Evolutionary conservation across 2,329 filamentous ascomycete genomes (phyloP), one percentile per base, ranked within the genome.

Genomic region (Colletotrichum plurivorum): DNA sequence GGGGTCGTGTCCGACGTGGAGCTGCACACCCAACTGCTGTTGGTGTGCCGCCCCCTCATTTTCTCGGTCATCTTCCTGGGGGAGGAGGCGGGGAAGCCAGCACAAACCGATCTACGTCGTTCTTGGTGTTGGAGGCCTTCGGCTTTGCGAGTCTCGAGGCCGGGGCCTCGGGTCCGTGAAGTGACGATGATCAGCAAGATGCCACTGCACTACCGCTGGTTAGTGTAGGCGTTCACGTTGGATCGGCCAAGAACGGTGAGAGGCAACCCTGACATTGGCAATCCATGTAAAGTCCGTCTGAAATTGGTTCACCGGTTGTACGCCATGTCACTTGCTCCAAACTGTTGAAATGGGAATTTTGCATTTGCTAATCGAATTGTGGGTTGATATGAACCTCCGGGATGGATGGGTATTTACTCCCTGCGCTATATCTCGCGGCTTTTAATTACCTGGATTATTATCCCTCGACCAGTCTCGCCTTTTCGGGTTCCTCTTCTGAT

Each of bases 41-140:
- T 15, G 15, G 13, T 18, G 31, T 51, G n/a, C 4, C 18, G 56
- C 25, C 67, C 67, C 67, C 66, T 69, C 66, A 60, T 18, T 36
- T 36, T 66, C 55, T 56, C 62, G 61, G 55, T 45, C 66, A 69
- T 65, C 43, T 49, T 68, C 65, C 48, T 54, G n/a, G 16, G 16
- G 31, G 31, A 36, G 31, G 31, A 36, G 41, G 66, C 51, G 66
- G 62, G 62, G 55, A 56, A 45, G 36, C 31, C 55, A 56, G 62
- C n/a, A 22, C 25, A 25, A 18, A 20, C 12, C 43, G 16, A 18
- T 36, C 9, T 20, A 13, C 18, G n/a, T 51, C 45, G 16, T n/a
- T 48, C 7, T 15, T 61, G 36, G 56, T 36, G 31, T 56, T 52
- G 62, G 52, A 66, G 62, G 66, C 66, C 66, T 59, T 41, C 10